Base-by-base conservation (phyloP, 371 early-diverging fungal species). In the Rhizopus arrhizus region DNA sequence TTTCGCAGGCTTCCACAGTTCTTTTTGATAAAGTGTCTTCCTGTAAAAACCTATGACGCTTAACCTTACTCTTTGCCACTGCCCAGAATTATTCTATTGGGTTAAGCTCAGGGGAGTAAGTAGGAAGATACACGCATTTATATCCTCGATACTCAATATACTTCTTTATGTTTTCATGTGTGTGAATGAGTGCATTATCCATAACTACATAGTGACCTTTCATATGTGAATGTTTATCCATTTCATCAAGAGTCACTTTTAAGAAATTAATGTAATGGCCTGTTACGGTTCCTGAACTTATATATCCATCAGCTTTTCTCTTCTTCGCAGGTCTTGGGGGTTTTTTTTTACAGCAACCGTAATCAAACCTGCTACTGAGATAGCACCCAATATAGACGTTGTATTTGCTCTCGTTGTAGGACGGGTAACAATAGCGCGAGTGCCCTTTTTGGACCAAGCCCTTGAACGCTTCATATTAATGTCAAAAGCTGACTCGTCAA, bases 51-150 rank as follows among this genome's bases (percentile, higher is more conserved):
- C 54, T 60, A 60, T 60, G 47, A 38, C 61, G 60, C 60, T 53
- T 60, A 35, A 60, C 47, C 60, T 60, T 60, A 29, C 54, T 60
- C 45, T 60, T 60, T 53, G 60, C 53, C 42, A 60, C 50, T 60
- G 60, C 60, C 60, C 53, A 62, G 57, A 62, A 62, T 46, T 62
- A 45, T 62, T 62, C 56, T 50, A 62, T 62, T 56, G 51, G 62
- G 41, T 62, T 56, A 52, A 62, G 57, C 45, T 57, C 57, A 32
- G 62, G 57, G 43, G 57, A 56, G 43, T 56, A 62, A 28, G 56
- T 46, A 52, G 57, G 57, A 42, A 56, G 57, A 62, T 62, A 62
- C 46, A 56, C 56, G 52, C 56, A 62, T 61, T 61, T 62, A 62
- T 62, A 57, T 34, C 58, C 52, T 52, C 62, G 57, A 62, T 60